Evolutionary conservation across 257 asterid species (phyloP).

Genomic region (Nicotiana obtusifolia): DNA sequence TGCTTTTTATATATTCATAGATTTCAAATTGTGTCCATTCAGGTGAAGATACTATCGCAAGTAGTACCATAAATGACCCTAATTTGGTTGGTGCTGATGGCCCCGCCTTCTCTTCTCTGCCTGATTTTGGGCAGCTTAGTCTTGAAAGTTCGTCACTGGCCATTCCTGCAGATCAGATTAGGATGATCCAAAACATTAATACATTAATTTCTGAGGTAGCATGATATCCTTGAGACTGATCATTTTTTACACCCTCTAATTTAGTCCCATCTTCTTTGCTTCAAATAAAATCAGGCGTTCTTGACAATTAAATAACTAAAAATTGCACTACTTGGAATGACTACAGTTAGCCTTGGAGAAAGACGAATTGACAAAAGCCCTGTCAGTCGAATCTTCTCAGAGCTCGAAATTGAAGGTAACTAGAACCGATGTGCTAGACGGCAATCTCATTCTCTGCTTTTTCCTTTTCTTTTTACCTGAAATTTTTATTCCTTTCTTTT

Average conservation of each 20-base stretch:
- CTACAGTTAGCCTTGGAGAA: slow-evolving; percentile 87
- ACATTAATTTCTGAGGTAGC: slow-evolving; percentile 77
- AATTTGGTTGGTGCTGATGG: slow-evolving; percentile 34
- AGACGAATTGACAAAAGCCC: slow-evolving; percentile 68
- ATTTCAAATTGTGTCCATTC: slow-evolving; percentile 22
- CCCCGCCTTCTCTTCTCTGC: slow-evolving; percentile 36
- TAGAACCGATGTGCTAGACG: not conserved
- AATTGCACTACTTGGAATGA: not conserved
- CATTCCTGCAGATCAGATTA: slow-evolving; percentile 84
- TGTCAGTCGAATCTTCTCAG: slow-evolving; percentile 76
- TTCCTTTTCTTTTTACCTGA: slow-evolving; percentile 6
- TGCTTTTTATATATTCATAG: not conserved
- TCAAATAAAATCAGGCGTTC: not conserved
- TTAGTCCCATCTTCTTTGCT: not conserved
- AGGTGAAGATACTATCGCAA: slow-evolving; percentile 22
- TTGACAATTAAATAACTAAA: not conserved
- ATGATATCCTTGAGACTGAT: slow-evolving; percentile 3
- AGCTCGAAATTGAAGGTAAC: slow-evolving; percentile 68
- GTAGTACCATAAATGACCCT: slow-evolving; percentile 25
- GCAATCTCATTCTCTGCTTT: not conserved
- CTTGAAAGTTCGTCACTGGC: slow-evolving; percentile 42
- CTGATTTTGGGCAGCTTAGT: slow-evolving; percentile 40
- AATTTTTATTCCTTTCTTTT: not conserved
- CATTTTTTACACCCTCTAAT: not conserved
- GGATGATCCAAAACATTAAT: slow-evolving; percentile 72